Evolutionary conservation across 1,284 basidiomycete species (phyloP).

Genomic region (Cystobasidium pallidum): DNA sequence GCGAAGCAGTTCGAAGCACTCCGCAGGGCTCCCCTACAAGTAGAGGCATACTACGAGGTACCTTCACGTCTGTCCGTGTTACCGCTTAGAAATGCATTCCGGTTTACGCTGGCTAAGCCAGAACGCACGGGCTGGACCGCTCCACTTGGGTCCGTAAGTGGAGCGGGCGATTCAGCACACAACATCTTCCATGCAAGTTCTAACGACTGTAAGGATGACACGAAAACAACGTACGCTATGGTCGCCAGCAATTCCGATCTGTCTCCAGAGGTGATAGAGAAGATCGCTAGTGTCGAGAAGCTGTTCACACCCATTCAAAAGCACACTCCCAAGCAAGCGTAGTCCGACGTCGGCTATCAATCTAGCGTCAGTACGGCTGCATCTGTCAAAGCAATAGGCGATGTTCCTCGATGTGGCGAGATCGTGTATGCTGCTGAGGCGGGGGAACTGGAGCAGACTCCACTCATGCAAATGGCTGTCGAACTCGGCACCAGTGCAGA

Average conservation of each 20-base stretch:
- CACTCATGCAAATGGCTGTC: neutral
- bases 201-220: neutral
- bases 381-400: neutral
- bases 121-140: neutral
- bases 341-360: neutral
- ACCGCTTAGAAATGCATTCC: neutral
- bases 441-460: neutral
- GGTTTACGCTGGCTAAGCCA: neutral
- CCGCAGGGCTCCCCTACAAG: no score
- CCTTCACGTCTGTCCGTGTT: neutral
- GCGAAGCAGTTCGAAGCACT: constrained; percentile 1
- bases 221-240: neutral
- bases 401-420: neutral
- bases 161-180: neutral
- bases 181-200: neutral
- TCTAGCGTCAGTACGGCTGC: neutral
- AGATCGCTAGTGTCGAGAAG: constrained; percentile 7
- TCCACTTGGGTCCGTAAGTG: no score
- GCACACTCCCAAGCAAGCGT: neutral
- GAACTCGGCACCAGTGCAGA: neutral
- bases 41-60: neutral
- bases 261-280: constrained; percentile 13
- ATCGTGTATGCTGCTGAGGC: neutral
- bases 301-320: constrained; percentile 18
- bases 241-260: neutral